Conservation (phyloP, 108 stramenopile genomes). For the Nannochloropsis oceanica region DNA sequence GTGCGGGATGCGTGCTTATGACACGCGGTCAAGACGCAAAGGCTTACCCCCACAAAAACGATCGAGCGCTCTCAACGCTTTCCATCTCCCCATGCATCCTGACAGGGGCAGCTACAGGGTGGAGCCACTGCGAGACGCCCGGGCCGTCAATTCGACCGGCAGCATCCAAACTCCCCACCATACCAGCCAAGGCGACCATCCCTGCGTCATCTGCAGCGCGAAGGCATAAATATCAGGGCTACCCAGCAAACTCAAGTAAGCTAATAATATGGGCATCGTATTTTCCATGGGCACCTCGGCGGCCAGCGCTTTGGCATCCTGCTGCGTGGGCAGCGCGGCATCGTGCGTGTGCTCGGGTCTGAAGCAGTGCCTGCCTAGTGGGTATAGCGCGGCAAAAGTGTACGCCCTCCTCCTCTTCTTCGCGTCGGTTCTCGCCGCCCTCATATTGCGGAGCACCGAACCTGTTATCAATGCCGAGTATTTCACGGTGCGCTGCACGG, state of each 20-base stretch:
- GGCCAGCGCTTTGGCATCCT: neutral
- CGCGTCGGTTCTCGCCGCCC: neutral
- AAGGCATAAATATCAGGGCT: no score
- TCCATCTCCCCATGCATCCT: no score
- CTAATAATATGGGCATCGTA: neutral
- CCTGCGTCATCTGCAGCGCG: no score
- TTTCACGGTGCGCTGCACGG: neutral
- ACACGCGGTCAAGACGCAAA: no score
- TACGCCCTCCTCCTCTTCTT: neutral
- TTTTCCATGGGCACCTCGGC: neutral
- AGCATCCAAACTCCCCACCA: no score
- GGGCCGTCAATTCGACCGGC: no score
- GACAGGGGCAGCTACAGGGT: no score
- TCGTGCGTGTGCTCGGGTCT: neutral
- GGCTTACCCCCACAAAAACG: no score
- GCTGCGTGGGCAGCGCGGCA: neutral
- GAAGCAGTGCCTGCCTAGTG: neutral
- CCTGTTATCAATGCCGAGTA: neutral
- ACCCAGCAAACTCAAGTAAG: neutral
- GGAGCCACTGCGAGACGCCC: no score
- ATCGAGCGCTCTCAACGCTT: no score
- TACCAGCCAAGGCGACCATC: no score
- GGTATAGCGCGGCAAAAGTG: neutral
- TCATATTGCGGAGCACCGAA: neutral
- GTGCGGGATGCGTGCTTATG: no score